Evolutionary conservation across 2,329 filamentous ascomycete genomes (phyloP), one percentile per base, ranked within the genome.

Genomic region (Gnomoniopsis smithogilvyi): DNA sequence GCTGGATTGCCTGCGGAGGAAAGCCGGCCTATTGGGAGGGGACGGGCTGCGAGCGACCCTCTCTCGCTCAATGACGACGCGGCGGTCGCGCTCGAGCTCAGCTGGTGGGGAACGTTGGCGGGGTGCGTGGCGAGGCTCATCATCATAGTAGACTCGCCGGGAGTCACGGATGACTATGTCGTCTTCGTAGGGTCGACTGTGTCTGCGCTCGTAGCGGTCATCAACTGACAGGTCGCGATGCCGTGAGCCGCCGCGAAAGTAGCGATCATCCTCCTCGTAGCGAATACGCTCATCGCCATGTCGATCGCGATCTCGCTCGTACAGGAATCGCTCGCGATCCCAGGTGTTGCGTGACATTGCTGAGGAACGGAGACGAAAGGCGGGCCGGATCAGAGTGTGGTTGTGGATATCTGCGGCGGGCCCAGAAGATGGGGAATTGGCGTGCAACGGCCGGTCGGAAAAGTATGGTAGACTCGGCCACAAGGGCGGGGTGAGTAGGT

Each of bases 1-100:
- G 54, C 92, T 96, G 15, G 92, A 96, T 72, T 96, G 92, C 47
- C 93, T 85, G 59, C 93, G 85, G 53, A 95, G 69, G 63, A 93
- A 80, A 33, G 80, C 79, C 2, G 92, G 92, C 49, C 89, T 82
- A 50, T 78, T 77, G 56, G 79, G 74, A 2, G 81, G 82, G 11
- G 83, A 80, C 4, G 80, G 73, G 46, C 72, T 74, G 30, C 80
- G 76, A 30, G 26, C 26, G 48, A 67, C 62, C 53, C 80, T 71
- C 63, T 88, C 85, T 59, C 79, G 78, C 60, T 81, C 77, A 63
- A 86, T 71, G 48, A 82, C 78, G 60, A 82, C 81, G 34, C 83
- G 82, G 55, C 81, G 78, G 59, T 85, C 84, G 65, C 78, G 78
- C 49, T 82, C 84, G 48, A 81, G 61, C 26, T 81, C 59, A 76